Evolutionary conservation across 225 moss, liverwort and hornwort genomes (phyloP).

Genomic region (Bryum argenteum): DNA sequence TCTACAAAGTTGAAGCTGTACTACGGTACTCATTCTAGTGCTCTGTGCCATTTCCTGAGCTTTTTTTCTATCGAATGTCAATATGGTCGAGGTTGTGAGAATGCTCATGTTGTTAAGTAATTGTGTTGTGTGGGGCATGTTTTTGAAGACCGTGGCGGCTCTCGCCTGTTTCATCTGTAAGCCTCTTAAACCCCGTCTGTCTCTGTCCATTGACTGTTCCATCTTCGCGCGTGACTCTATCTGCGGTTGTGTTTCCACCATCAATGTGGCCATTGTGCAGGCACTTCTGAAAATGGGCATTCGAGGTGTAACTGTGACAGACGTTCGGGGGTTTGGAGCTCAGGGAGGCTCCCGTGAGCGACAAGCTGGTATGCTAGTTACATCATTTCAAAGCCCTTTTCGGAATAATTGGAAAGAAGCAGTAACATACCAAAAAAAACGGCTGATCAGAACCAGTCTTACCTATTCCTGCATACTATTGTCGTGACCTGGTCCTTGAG

Average conservation of each 20-base stretch:
- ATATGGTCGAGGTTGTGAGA: too few species aligned
- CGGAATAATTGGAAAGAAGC: too few species aligned
- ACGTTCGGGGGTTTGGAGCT: conserved; percentile 67
- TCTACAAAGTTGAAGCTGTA: conserved; percentile 88
- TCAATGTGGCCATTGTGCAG: conserved; percentile 32
- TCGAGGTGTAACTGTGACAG: conserved; percentile 67
- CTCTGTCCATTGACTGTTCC: not conserved
- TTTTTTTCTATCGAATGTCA: too few species aligned
- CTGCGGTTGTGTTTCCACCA: not conserved
- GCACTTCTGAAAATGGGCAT: conserved; percentile 72
- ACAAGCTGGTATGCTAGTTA: conserved; percentile 52
- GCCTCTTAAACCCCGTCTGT: not conserved
- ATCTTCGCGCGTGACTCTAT: too few species aligned
- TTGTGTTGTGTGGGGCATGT: conserved; percentile 29
- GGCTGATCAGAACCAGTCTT: too few species aligned
- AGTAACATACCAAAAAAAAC: too few species aligned
- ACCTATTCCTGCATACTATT: too few species aligned
- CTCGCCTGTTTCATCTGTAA: conserved; percentile 59
- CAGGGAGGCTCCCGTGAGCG: conserved; percentile 75
- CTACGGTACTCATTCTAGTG: conserved; percentile 48
- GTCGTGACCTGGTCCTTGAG: conserved; percentile 6
- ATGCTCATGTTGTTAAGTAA: not conserved
- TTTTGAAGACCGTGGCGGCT: conserved; percentile 64
- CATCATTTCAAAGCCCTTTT: too few species aligned
- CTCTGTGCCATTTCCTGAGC: not conserved